Evolutionary conservation across 148 eudicot genomes (phyloP).

Genomic region (Dysphania ambrosioides): DNA sequence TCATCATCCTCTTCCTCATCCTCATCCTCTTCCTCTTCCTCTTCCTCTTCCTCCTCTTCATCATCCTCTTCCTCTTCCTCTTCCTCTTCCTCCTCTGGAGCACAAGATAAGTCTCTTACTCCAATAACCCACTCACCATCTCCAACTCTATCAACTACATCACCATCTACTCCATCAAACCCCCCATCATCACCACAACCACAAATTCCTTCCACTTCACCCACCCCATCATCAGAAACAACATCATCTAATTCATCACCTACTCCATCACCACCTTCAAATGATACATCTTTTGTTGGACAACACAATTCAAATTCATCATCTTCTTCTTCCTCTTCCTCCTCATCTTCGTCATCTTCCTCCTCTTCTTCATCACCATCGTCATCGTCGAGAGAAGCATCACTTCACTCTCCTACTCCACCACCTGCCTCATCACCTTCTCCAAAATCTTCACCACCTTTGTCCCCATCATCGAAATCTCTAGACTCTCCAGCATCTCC

Average conservation of each 20-base stretch:
- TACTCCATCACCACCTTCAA: neutral
- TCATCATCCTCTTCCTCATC: no score
- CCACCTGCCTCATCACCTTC: neutral
- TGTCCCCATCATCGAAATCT: neutral
- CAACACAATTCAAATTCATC: slow-evolving; percentile 4
- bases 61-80: no score
- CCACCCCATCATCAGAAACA: neutral
- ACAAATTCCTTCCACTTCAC: neutral
- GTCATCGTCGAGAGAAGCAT: neutral
- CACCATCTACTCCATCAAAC: neutral
- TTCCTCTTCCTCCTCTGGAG: no score
- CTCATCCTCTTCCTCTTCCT: no score
- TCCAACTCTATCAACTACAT: no score
- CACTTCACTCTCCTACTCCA: neutral
- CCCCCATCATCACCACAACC: neutral
- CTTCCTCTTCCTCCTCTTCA: no score
- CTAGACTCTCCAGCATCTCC: neutral
- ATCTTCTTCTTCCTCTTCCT: neutral
- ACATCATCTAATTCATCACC: neutral
- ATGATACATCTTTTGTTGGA: no score
- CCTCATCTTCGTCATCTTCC: neutral
- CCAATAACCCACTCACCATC: no score
- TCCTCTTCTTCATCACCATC: neutral
- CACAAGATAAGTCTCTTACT: no score
- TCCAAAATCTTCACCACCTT: neutral